Evolutionary conservation across 768 basidiomycete genomes (phyloP), one percentile per base, ranked within the genome.

Genomic region (Wakefieldia striispora): DNA sequence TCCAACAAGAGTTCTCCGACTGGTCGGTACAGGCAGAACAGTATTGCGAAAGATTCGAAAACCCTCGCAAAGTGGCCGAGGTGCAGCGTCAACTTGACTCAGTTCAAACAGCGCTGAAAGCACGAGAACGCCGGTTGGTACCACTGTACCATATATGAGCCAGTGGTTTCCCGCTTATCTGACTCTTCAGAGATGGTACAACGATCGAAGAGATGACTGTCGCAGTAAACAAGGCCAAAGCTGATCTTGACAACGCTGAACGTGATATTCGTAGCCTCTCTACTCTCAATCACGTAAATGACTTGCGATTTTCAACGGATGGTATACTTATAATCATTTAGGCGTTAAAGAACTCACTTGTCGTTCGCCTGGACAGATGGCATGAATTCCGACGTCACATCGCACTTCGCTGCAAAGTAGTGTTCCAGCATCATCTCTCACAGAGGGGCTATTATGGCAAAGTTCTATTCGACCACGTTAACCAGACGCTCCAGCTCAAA

Each of bases 381-480:
- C 80, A 88, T 47, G 83, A 89, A 48, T 95, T 95, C 75, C 82
- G 95, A 44, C 78, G 82, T 10, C 87, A 91, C 60, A 94, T 94
- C 55, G 88, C 92, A n/a, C 73, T 92, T 24, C 83, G 91, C 14
- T 88, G 89, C 81, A 84, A 90, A 61, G 73, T 85, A 24, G 82
- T 88, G 35, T 97, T 97, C 73, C 78, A 81, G 17, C 84, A 77
- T 58, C 84, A 95, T 65, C 82, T 97, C 17, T 83, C 84, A 12
- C 80, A 86, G 54, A 88, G 97, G 59, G 91, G 89, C 7, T 94
- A 93, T 72, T 88, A 80, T 55, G 94, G 94, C 47, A 91, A 92
- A 67, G 83, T 97, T 17, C 64, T 87, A 13, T 95, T 98, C 62
- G 82, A 95, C 59, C 95, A 97, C 62, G 68, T 72, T 17, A 67